Percentiles rank a stretch among this genome's conserved stretches.
Evolutionary conservation across 2,329 filamentous ascomycete species (phyloP).

Genomic region (Neofusicoccum parvum): DNA sequence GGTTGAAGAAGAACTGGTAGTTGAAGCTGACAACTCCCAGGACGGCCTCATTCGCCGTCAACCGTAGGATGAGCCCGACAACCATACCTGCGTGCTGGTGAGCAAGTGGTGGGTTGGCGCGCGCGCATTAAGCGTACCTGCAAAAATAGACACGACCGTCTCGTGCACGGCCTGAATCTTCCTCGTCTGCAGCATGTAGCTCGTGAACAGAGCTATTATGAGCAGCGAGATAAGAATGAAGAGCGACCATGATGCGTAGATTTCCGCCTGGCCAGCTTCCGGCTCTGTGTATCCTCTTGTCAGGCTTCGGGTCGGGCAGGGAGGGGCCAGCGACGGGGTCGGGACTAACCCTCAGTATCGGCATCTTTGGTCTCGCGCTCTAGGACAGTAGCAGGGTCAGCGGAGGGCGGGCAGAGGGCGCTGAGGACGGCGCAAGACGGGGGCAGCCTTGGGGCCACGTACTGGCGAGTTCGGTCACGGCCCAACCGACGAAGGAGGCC

Average conservation of each 20-base stretch:
- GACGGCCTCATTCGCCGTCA: constrained; percentile 80
- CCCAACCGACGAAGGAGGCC: constrained; percentile 42
- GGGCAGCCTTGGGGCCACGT: constrained; percentile 25
- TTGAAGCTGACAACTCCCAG: constrained; percentile 93
- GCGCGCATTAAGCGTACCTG: constrained; percentile 57
- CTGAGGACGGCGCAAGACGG: constrained; percentile 27
- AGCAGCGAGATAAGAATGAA: constrained; percentile 96
- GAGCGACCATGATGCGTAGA: constrained; percentile 93
- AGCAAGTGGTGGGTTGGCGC: constrained; percentile 23
- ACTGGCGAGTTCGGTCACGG: constrained; percentile 43
- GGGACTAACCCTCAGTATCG: constrained; percentile 48
- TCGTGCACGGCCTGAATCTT: constrained; percentile 98
- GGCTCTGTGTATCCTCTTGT: constrained; percentile 54
- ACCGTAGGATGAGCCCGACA: constrained; percentile 82
- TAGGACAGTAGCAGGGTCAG: constrained; percentile 22
- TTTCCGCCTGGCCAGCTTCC: constrained; percentile 88
- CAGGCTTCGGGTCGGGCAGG: constrained; percentile 31
- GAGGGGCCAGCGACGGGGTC: constrained; percentile 22
- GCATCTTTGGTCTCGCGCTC: constrained; percentile 50
- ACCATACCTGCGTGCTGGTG: constrained; percentile 72
- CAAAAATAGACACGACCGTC: constrained; percentile 97
- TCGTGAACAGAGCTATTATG: constrained; percentile 92
- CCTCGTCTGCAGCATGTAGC: constrained; percentile 93
- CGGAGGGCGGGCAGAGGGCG: constrained; percentile 20
- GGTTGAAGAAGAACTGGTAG: constrained; percentile 99